Evolutionary conservation across 208 protist genomes (phyloP).

Genomic region (Lotmaria passim): DNA sequence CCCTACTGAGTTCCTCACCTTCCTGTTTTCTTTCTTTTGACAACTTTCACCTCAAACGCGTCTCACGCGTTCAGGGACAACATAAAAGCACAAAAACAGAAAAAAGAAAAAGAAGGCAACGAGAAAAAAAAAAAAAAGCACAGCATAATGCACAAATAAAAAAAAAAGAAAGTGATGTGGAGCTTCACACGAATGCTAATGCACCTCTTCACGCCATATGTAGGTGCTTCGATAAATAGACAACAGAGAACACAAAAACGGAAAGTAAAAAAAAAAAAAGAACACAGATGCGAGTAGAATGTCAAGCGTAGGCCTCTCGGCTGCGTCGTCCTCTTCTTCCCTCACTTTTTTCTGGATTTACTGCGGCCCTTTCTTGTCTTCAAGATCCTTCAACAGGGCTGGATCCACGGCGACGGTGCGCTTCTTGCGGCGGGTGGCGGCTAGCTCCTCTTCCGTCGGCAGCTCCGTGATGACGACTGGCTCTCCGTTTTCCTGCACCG

Average conservation of each 20-base stretch:
- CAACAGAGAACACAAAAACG: neutral
- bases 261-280: neutral
- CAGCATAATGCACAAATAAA: neutral
- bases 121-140: constrained; percentile 4
- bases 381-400: constrained; percentile 51
- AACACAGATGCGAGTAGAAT: neutral
- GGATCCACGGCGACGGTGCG: constrained; percentile 65
- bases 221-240: neutral
- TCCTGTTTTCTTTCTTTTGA: neutral
- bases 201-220: no score
- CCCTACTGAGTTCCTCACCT: no score
- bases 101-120: constrained; percentile 17
- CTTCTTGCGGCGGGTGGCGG: constrained; percentile 50
- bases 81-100: neutral
- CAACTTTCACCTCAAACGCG: no score
- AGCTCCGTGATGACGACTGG: constrained; percentile 35
- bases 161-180: neutral
- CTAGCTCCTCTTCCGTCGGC: constrained; percentile 41
- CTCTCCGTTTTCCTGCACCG: constrained; percentile 60
- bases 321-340: neutral
- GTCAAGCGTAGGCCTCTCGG: neutral
- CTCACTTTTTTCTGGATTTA: neutral
- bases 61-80: neutral
- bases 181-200: neutral
- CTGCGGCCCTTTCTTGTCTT: constrained; percentile 19